Base-by-base conservation (phyloP, 768 basidiomycete genomes). In the Leucosporidium yakuticum region DNA sequence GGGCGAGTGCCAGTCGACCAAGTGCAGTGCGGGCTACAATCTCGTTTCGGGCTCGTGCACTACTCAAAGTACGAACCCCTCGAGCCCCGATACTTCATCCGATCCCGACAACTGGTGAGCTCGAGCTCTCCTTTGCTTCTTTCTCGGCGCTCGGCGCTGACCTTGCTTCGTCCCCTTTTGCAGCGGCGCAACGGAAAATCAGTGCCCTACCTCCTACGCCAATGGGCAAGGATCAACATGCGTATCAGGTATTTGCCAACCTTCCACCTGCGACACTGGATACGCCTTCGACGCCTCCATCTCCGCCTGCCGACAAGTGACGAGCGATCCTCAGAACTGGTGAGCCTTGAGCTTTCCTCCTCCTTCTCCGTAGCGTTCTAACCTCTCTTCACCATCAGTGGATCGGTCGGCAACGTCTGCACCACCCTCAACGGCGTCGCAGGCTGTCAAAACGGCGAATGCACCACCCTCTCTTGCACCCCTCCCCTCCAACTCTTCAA, bases 71-170 rank as follows among this genome's bases (percentile, higher is more conserved):
- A 65, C 68, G 19, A 63, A 65, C 51, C 11, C 56, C n/a, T 44
- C 39, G 14, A 15, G 14, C 39, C 39, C 39, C 14, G 39, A 44
- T 15, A 8, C 39, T 15, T 44, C 39, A 7, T 44, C 39, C 3
- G 39, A 44, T 44, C 39, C 39, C 14, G 59, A 60, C 64, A 70
- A 70, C 62, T 70, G 69, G 69, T 70, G 48, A 53, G 65, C 54
- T 17, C 7, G 29, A 53, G 21, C 50, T 31, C 1, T 31, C 47
- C 31, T 36, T 17, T 32, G n/a, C n/a, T 44, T 23, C 32, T 21
- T 11, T 12, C 17, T 14, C 20, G 1, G 5, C 50, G 21, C 32
- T 25, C 57, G 36, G 39, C 0, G 6, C 66, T 58, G 1, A 29
- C 48, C 7, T 14, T 0, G 4, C 15, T 7, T 19, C 20, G n/a